Evolutionary conservation across 306 rosid genomes (phyloP), one percentile per base, ranked within the genome.

Genomic region (Lathyrus sativus): DNA sequence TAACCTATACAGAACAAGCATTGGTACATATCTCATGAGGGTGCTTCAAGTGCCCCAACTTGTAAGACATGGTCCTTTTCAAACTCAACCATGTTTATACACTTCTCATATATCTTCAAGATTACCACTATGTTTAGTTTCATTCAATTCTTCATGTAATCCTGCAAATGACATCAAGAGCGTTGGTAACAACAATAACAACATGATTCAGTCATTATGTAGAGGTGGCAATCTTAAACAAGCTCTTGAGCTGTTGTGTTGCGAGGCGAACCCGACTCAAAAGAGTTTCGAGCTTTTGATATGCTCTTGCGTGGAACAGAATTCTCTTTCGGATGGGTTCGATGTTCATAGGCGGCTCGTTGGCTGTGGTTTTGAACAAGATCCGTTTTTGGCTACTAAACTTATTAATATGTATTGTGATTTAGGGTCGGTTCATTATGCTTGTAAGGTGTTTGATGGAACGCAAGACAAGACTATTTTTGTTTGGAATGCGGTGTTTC

Each of bases 401-500:
- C 96, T 89, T 9, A 92, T 92, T 28, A 81, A 80, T 54, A 89
- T 92, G 98, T 92, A 87, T 69, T 77, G 85, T 0, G 95, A 86
- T 44, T 76, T 92, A 71, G 92, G 87, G 49, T 78, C 89, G 45
- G 57, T 89, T 12, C 91, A 87, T 41, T 58, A 69, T 67, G 96
- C 91, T 46, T 76, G 88, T 62, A 48, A 86, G 80, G 96, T 89
- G 73, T 92, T 92, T 31, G 88, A 84, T 78, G 83, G 77, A 83
- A 86, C 91, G 60, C 85, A 10, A 14, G 76, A 84, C 4, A 89
- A 84, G 79, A 89, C 95, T 22, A 89, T 92, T 11, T 92, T 81
- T 83, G 95, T 92, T 14, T 89, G 98, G 96, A 89, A 88, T 75
- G 98, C 98, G 37, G 28, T 89, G 43, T 87, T 92, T 10, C 83